Conservation (phyloP, 176 grass and related monocot species). For the Bonia amplexicaulis region DNA sequence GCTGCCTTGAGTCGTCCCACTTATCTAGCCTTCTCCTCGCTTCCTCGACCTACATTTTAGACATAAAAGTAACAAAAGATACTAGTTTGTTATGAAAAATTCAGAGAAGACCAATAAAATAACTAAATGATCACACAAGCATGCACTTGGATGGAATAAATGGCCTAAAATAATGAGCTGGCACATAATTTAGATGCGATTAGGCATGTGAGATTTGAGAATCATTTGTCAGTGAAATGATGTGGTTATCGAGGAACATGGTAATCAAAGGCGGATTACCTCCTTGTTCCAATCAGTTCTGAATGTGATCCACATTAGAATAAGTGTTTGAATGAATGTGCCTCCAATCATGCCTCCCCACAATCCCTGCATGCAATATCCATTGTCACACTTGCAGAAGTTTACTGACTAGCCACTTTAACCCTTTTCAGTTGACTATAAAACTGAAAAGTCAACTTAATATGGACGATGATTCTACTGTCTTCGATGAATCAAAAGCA, state of each 20-base stretch:
- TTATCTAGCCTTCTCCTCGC: conserved; percentile 63
- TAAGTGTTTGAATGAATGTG: conserved; percentile 63
- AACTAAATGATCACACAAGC: background rate
- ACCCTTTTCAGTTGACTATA: background rate
- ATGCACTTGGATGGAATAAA: background rate
- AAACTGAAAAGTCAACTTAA: background rate
- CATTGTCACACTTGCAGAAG: conserved; percentile 9
- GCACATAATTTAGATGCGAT: background rate
- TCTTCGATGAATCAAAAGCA: background rate
- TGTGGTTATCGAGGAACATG: background rate
- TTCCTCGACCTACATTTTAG: conserved; percentile 45
- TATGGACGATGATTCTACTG: background rate
- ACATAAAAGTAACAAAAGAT: background rate
- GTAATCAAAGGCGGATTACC: conserved; percentile 33
- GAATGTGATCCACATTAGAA: conserved; percentile 73
- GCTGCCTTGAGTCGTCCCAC: conserved; percentile 50
- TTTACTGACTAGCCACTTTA: background rate
- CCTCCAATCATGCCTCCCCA: conserved; percentile 86
- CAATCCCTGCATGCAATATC: conserved; percentile 48
- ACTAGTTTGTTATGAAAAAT: background rate
- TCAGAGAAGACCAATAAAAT: background rate
- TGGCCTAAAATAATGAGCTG: background rate
- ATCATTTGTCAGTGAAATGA: conserved; percentile 23
- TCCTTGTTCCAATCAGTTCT: conserved; percentile 87
- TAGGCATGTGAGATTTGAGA: conserved; percentile 22